A percentile compares a stretch with the other conserved stretches of the same genome.
These are phyloP conservation scores for Apiospora sp. DNA, from an alignment of 2,329 filamentous ascomycete species.

Conservation along the genomic window DNA sequence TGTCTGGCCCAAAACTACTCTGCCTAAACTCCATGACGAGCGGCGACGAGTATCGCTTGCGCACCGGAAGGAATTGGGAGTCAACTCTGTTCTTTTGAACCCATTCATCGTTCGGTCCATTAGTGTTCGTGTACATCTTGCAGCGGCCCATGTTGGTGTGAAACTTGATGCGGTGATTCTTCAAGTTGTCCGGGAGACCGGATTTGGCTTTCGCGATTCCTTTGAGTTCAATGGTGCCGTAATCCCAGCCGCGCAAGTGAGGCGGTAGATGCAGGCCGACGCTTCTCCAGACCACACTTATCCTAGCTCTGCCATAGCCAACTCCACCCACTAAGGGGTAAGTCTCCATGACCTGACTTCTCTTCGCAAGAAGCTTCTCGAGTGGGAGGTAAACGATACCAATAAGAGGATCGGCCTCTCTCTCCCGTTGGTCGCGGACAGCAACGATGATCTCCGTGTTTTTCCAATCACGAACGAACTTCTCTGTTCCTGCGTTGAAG, in stretches of 20 bases:
- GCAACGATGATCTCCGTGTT: slow-evolving; percentile 72
- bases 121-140: slow-evolving; percentile 62
- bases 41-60: slow-evolving; percentile 66
- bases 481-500: slow-evolving; percentile 79
- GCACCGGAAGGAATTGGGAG: slow-evolving; percentile 61
- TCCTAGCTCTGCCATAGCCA: slow-evolving; percentile 72
- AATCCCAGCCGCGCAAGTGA: slow-evolving; percentile 72
- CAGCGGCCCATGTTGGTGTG: slow-evolving; percentile 63
- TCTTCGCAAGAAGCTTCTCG: slow-evolving; percentile 65
- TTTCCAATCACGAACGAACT: slow-evolving; percentile 72
- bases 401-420: slow-evolving; percentile 74
- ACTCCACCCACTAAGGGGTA: slow-evolving; percentile 76
- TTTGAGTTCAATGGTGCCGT: slow-evolving; percentile 73
- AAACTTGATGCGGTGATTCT: slow-evolving; percentile 64
- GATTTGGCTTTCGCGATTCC: slow-evolving; percentile 54
- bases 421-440: slow-evolving; percentile 71
- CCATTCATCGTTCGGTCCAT: slow-evolving; percentile 54
- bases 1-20: slow-evolving; percentile 59
- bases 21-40: slow-evolving; percentile 67
- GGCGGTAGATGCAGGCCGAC: slow-evolving; percentile 68
- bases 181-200: slow-evolving; percentile 57
- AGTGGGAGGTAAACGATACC: slow-evolving; percentile 76
- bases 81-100: slow-evolving; percentile 51
- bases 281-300: slow-evolving; percentile 78
- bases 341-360: slow-evolving; percentile 69